Percentiles rank a stretch among this genome's conserved stretches.
phyloP scores from a whole-genome alignment of 2,329 filamentous ascomycete species.

The Fusarium sp. region DNA sequence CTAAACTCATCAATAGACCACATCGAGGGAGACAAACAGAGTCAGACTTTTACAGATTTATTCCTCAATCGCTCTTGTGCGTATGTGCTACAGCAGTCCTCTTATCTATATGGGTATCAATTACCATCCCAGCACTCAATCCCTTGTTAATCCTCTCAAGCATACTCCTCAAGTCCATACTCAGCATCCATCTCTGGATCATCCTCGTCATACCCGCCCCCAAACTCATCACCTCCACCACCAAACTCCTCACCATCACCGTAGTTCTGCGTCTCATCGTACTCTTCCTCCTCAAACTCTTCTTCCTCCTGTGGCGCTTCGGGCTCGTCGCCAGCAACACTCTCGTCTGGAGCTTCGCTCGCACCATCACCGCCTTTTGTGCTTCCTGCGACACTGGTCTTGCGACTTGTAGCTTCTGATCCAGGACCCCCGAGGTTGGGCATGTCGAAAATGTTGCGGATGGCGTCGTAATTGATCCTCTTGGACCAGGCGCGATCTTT shows the following conservation, averaged over 20 bases:
- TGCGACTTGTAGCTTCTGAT: conserved; percentile 60
- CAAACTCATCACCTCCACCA: conserved; percentile 43
- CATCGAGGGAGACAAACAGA: too few relatives aligned
- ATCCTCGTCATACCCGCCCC: conserved; percentile 49
- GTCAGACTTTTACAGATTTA: background rate
- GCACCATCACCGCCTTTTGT: conserved; percentile 49
- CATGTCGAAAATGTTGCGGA: conserved; percentile 65
- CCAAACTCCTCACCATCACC: conserved; percentile 48
- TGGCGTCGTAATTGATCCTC: conserved; percentile 77
- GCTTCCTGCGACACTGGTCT: conserved; percentile 51
- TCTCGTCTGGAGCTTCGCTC: conserved; percentile 48
- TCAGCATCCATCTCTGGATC: conserved; percentile 51
- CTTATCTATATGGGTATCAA: conserved; percentile 33
- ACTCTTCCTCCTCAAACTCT: conserved; percentile 50
- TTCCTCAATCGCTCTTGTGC: background rate
- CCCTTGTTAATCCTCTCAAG: background rate
- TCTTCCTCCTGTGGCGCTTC: conserved; percentile 46
- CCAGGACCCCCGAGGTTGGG: conserved; percentile 56
- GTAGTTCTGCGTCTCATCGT: conserved; percentile 47
- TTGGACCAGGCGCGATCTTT: conserved; percentile 75
- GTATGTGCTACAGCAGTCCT: background rate
- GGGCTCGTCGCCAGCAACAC: conserved; percentile 47
- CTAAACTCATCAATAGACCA: too few relatives aligned
- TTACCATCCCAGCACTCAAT: background rate
- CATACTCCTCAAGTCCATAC: conserved; percentile 47